Evolutionary conservation across 768 basidiomycete genomes (phyloP), one percentile per base, ranked within the genome.

Genomic region (Heimioporus sp.): DNA sequence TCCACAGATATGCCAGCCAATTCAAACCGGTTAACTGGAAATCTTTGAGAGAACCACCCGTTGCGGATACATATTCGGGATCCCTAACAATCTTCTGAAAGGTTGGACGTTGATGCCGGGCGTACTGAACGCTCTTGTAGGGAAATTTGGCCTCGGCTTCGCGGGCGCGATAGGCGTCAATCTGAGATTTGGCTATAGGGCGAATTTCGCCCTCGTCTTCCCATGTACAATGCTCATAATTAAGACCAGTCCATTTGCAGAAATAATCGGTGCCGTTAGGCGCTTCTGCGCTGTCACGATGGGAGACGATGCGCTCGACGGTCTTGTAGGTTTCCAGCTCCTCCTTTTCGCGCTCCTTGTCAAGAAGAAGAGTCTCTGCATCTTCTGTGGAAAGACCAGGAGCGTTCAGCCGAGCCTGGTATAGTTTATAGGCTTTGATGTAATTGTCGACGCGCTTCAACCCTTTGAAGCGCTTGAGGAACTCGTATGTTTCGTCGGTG

Each of bases 371-470:
- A 4, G 85, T 84, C 71, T 99, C 97, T 48, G 84, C 75, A 57
- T 99, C 97, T 75, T 99, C 97, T 9, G 82, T 80, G 3, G 86
- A 82, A 24, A 92, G 75, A 16, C 82, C 80, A 2, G 87, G 83
- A 2, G 82, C 76, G 37, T 76, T 73, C 28, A 89, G 76, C 43
- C 82, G 81, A 21, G 80, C 75, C 57, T 88, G 82, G 75, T 90
- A 92, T 0, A 67, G 61, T 65, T 88, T 90, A 73, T 88, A 90
- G 32, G 82, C 81, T 66, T 95, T 96, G 81, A 99, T 97, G 72
- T 98, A 99, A 72, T 99, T 98, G 73, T 98, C 97, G 56, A 99
- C 92, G 46, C 94, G 90, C 71, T 98, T 98, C 60, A 97, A 78
- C 24, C 97, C 97, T 66, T 86, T 90, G 81, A 89, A 98, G 21